Evolutionary conservation across 1,284 basidiomycete species (phyloP).

Genomic region (Sanguinoderma infundibulare): DNA sequence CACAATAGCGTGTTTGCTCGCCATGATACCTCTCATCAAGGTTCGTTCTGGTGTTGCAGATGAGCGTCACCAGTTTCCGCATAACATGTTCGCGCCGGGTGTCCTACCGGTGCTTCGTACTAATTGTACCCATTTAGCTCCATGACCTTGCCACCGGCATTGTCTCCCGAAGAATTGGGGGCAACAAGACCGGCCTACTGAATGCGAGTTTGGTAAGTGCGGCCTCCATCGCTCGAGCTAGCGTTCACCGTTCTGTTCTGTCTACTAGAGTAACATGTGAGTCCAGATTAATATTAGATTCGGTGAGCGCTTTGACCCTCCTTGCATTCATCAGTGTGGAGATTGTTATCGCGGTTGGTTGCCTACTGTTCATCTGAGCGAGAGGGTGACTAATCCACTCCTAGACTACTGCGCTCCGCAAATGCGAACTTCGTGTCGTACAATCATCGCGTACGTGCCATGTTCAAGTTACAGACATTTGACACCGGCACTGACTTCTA

Average conservation of each 20-base stretch:
- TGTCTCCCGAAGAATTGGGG: conserved; percentile 75
- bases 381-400: not conserved
- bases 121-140: conserved; percentile 45
- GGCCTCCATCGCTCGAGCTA: not conserved
- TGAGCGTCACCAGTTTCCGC: not conserved
- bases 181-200: conserved; percentile 77
- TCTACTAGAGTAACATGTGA: conserved; percentile 66
- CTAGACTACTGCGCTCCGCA: conserved; percentile 80
- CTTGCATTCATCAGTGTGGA: conserved; percentile 65
- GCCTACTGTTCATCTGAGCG: not conserved
- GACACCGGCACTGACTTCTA: not conserved
- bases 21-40: conserved; percentile 76
- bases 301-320: too few relatives aligned
- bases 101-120: not conserved
- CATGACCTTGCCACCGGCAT: conserved; percentile 84
- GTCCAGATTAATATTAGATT: too few relatives aligned
- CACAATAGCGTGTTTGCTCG: conserved; percentile 60
- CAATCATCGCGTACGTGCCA: conserved; percentile 62
- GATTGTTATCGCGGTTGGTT: conserved; percentile 70
- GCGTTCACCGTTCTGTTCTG: conserved; percentile 12
- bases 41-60: conserved; percentile 38
- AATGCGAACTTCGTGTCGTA: conserved; percentile 85
- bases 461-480: not conserved
- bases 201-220: conserved; percentile 77
- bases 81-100: not conserved